These are phyloP conservation scores for Coniella vitis DNA, from an alignment of 2,329 filamentous ascomycete species.

Conservation along the genomic window DNA sequence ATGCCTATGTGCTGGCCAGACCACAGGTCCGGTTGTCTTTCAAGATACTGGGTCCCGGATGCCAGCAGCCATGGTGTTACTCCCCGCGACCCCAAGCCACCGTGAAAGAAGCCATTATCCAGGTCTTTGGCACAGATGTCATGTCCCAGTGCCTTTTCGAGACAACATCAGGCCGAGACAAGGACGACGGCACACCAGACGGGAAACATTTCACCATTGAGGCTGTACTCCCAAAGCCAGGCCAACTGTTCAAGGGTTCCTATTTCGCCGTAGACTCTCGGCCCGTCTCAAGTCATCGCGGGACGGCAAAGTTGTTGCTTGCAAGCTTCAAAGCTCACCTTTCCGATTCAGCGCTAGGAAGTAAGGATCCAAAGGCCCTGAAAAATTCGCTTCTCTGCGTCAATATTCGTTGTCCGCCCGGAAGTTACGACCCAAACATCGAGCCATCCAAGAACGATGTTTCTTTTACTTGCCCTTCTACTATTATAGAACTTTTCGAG, in stretches of 20 bases:
- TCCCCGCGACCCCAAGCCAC: constrained; percentile 44
- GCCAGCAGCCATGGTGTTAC: constrained; percentile 54
- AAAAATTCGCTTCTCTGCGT: constrained; percentile 57
- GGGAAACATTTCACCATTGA: constrained; percentile 39
- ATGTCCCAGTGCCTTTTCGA: constrained; percentile 46
- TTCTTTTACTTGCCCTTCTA: constrained; percentile 52
- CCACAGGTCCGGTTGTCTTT: constrained; percentile 55
- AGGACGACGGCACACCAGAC: not conserved
- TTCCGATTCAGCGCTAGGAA: constrained; percentile 21
- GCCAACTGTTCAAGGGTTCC: constrained; percentile 43
- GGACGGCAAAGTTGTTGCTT: constrained; percentile 53
- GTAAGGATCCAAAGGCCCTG: constrained; percentile 22
- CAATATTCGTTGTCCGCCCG: constrained; percentile 53
- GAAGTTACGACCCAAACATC: constrained; percentile 65
- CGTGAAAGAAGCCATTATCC: constrained; percentile 52
- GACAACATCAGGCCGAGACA: constrained; percentile 10
- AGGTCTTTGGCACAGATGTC: constrained; percentile 53
- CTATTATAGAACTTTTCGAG: constrained; percentile 39
- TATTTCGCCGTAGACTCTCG: constrained; percentile 65
- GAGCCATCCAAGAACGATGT: constrained; percentile 68
- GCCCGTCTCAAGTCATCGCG: constrained; percentile 50
- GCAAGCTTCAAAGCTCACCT: constrained; percentile 47
- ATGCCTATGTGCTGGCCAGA: constrained; percentile 59
- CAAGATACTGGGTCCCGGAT: constrained; percentile 44
- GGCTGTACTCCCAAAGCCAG: constrained; percentile 50